Evolutionary conservation across 148 eudicot genomes (phyloP), one percentile per base, ranked within the genome.

Genomic region (Amaranthus palmeri): DNA sequence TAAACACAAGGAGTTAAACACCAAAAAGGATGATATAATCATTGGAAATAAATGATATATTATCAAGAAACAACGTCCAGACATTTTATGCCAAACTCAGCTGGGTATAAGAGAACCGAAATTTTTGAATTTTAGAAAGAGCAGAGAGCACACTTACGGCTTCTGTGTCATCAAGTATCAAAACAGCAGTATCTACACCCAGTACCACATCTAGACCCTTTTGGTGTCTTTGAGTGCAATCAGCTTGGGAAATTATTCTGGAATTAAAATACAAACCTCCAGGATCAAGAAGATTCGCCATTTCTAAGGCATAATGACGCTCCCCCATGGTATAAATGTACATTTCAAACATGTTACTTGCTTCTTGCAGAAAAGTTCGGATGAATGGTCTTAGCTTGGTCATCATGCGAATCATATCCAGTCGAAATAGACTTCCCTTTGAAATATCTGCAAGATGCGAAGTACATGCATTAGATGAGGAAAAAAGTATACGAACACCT

Each of bases 261-360:
- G 90, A 87, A 56, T 81, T 58, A 62, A 91, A 85, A 75, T 88
- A 88, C 51, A 80, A 41, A 43, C 68, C 41, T n/a, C 58, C 86
- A 49, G 98, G 97, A 76, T 83, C 87, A 57, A 93, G 89, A 74
- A 91, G 81, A 54, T 72, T 82, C 71, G 96, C 96, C 98, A 95
- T 95, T 83, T 89, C 88, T 62, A 84, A 15, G 12, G 97, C 97
- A 77, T 95, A 95, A 9, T 85, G 71, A 7, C 87, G 85, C 62
- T 95, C 97, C 41, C 98, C 98, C 98, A 91, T 95, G 13, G 98
- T 95, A 70, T 95, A 95, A 52, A 95, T 95, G 76, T 86, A 91
- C 98, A 95, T 89, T 82, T 91, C 97, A 77, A 91, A 95, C 81
- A 91, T 62, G 9, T 78, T 81, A 77, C 79, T 85, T 15, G 93